phyloP scores from a whole-genome alignment of 1,284 basidiomycete genomes.

The Tilletia caries region DNA sequence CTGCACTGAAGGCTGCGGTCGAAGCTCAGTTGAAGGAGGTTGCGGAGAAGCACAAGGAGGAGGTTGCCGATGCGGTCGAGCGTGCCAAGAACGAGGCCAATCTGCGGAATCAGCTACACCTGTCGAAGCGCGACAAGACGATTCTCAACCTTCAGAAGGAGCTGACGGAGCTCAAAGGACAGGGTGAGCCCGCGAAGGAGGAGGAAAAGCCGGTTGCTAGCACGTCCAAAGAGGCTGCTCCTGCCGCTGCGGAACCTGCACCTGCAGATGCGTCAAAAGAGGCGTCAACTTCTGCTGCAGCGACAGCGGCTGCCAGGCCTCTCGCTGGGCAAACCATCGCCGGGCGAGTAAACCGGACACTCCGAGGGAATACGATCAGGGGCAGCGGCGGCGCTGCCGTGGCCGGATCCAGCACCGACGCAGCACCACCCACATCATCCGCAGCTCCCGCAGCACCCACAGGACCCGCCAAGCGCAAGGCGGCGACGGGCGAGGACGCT shows the following conservation, averaged over 20 bases:
- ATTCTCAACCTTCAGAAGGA: conserved; percentile 46
- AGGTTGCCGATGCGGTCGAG: conserved; percentile 35
- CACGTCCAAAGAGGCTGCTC: background rate
- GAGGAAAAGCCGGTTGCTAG: background rate
- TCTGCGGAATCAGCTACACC: conserved; percentile 47
- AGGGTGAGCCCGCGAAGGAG: conserved; percentile 14
- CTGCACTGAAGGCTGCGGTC: conserved; percentile 37
- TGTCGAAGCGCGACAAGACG: conserved; percentile 49
- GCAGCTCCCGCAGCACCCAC: background rate
- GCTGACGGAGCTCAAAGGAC: conserved; percentile 44
- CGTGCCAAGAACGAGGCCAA: conserved; percentile 52
- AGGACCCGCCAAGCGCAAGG: conserved; percentile 1
- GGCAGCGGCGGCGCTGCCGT: background rate
- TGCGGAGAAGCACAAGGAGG: conserved; percentile 38
- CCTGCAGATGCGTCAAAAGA: background rate
- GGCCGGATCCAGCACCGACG: background rate
- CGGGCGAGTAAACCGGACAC: background rate
- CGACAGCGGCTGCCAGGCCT: background rate
- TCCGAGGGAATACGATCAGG: background rate
- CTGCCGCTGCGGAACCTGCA: background rate
- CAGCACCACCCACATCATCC: background rate
- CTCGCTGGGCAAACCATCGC: background rate
- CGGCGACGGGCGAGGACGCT: background rate
- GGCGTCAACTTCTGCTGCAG: too few relatives aligned
- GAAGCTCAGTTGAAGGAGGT: conserved; percentile 42